Percentiles rank a stretch among this genome's conserved stretches.
Evolutionary conservation across 2,329 filamentous ascomycete species (phyloP).

Genomic region (Madurella mycetomatis): DNA sequence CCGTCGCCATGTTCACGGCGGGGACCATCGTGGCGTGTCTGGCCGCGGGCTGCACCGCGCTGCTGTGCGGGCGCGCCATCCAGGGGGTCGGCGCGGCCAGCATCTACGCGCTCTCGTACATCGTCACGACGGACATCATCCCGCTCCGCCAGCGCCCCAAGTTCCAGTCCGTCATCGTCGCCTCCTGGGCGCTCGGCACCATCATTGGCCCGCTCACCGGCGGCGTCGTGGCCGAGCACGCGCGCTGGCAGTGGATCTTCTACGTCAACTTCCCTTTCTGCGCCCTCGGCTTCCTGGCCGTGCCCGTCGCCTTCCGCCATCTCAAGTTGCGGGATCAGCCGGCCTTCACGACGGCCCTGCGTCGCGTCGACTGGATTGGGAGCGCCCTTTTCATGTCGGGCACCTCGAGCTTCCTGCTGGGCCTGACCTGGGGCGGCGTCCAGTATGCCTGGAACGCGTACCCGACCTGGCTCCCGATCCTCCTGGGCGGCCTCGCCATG

Average conservation of each 20-base stretch:
- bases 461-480: conserved; percentile 38
- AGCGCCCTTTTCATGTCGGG: conserved; percentile 36
- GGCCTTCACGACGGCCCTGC: too few species aligned
- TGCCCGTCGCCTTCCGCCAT: conserved; percentile 39
- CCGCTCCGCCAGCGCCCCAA: conserved; percentile 35
- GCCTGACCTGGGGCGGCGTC: too few species aligned
- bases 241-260: conserved; percentile 45
- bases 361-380: conserved; percentile 41
- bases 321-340: too few species aligned
- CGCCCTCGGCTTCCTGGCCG: conserved; percentile 33
- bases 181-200: conserved; percentile 36
- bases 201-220: conserved; percentile 36
- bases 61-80: conserved; percentile 33
- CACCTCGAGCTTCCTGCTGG: too few species aligned
- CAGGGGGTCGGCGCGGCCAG: conserved; percentile 37
- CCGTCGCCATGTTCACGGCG: conserved; percentile 38
- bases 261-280: conserved; percentile 41
- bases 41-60: conserved; percentile 25
- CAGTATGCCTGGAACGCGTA: conserved; percentile 2
- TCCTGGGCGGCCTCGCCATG: conserved; percentile 34
- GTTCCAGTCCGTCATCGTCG: conserved; percentile 33
- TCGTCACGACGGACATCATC: conserved; percentile 37
- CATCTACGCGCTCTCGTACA: conserved; percentile 30
- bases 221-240: conserved; percentile 28
- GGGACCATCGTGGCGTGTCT: conserved; percentile 37